A percentile compares a stretch with the other conserved stretches of the same genome.
Conservation (phyloP, 78 protist species). For the Chrysochromulina parva region DNA sequence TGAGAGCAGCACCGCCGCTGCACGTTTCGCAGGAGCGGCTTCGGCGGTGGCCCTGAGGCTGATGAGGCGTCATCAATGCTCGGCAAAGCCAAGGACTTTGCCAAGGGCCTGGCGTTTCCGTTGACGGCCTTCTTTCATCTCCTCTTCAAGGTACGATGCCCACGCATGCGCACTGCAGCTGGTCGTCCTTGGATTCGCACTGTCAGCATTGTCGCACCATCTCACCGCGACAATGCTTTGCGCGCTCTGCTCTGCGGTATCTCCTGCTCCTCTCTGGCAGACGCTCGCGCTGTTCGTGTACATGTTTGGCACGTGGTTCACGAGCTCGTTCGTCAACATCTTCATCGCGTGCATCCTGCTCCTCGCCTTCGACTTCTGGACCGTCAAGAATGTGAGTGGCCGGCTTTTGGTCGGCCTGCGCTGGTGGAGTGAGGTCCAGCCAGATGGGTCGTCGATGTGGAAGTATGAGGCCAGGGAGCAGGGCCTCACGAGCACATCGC, state of each 20-base stretch:
- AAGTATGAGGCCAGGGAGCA: not conserved
- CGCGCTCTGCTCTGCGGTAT: not conserved
- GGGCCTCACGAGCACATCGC: not conserved
- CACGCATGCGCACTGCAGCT: too few relatives aligned
- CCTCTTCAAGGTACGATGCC: not conserved
- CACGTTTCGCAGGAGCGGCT: too few relatives aligned
- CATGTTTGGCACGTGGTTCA: not conserved
- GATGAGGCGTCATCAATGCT: too few relatives aligned
- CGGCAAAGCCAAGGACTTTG: too few relatives aligned
- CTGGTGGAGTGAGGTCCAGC: constrained; percentile 49
- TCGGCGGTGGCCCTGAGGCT: too few relatives aligned
- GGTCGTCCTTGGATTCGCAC: not conserved
- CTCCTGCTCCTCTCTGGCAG: not conserved
- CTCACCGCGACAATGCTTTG: not conserved
- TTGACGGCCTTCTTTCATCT: not conserved
- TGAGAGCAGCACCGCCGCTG: too few relatives aligned
- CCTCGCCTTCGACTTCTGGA: constrained; percentile 53
- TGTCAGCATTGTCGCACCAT: not conserved
- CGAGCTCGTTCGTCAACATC: not conserved
- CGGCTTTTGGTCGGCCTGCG: constrained; percentile 24
- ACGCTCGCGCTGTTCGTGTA: not conserved
- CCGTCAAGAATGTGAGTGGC: constrained; percentile 36
- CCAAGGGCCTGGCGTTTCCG: not conserved
- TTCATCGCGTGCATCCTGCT: constrained; percentile 32
- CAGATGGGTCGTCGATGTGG: constrained; percentile 20